Conservation (phyloP, 2,329 filamentous ascomycete genomes). For the Diaporthe ilicicola region DNA sequence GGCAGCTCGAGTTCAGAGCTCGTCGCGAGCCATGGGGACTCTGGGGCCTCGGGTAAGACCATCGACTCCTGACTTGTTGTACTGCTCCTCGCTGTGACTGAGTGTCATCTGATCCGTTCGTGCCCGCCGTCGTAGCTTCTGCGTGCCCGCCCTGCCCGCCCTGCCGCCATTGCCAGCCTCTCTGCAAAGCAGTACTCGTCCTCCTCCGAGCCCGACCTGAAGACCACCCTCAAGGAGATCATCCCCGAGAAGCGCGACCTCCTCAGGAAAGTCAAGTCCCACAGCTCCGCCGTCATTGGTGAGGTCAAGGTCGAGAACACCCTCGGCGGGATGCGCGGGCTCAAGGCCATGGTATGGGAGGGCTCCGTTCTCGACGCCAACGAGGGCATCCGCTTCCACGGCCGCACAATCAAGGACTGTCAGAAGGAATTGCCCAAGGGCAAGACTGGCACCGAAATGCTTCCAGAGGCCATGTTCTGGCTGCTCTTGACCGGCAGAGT, state of each 20-base stretch:
- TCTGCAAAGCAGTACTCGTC: constrained; percentile 72
- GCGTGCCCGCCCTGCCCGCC: constrained; percentile 39
- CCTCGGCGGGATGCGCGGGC: constrained; percentile 94
- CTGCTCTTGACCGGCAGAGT: constrained; percentile 93
- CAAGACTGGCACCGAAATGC: constrained; percentile 91
- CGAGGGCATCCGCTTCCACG: constrained; percentile 98
- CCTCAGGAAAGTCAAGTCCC: constrained; percentile 90
- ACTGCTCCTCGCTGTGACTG: background rate
- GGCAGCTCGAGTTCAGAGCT: constrained; percentile 30
- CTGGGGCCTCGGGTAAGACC: constrained; percentile 25
- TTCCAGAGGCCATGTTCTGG: constrained; percentile 99
- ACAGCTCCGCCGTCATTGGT: constrained; percentile 83
- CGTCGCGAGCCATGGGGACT: constrained; percentile 26
- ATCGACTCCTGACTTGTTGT: background rate
- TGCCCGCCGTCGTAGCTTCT: constrained; percentile 37
- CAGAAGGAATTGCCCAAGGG: constrained; percentile 94
- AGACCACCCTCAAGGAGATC: constrained; percentile 80
- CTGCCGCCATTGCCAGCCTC: constrained; percentile 37
- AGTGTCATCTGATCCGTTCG: background rate
- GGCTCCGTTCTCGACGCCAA: constrained; percentile 96
- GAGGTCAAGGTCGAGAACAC: constrained; percentile 95
- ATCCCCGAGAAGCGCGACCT: constrained; percentile 95
- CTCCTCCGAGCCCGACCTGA: constrained; percentile 85
- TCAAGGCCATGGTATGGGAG: constrained; percentile 99
- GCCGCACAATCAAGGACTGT: constrained; percentile 97